Conservation (phyloP, 768 basidiomycete species). For the Hemileccinum rubropunctum region DNA sequence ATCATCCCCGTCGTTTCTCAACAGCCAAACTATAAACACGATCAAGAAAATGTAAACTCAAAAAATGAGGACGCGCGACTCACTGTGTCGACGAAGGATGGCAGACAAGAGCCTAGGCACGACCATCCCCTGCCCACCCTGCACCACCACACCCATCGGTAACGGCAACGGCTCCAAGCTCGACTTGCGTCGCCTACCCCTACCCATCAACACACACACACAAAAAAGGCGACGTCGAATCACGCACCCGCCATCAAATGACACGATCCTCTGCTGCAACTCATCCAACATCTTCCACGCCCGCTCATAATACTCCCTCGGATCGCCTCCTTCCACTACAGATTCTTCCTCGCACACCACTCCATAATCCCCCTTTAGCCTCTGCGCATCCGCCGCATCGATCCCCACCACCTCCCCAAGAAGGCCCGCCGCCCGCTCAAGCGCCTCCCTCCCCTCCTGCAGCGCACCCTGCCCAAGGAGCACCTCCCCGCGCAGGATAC, state of each 20-base stretch:
- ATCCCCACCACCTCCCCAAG: slow-evolving; percentile 48
- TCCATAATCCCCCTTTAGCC: slow-evolving; percentile 55
- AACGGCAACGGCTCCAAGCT: slow-evolving; percentile 31
- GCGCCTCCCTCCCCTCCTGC: slow-evolving; percentile 51
- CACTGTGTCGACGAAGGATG: slow-evolving; percentile 68
- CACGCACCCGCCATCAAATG: slow-evolving; percentile 51
- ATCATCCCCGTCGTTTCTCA: slow-evolving; percentile 54
- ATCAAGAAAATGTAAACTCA: background rate
- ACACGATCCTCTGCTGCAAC: slow-evolving; percentile 52
- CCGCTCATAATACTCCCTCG: slow-evolving; percentile 51
- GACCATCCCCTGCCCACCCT: slow-evolving; percentile 44
- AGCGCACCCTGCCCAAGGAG: slow-evolving; percentile 60
- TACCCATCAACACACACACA: slow-evolving; percentile 9
- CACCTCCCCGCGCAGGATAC: slow-evolving; percentile 67
- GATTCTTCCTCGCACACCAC: slow-evolving; percentile 9
- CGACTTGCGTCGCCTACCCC: slow-evolving; percentile 45
- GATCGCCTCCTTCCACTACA: slow-evolving; percentile 35
- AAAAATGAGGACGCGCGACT: slow-evolving; percentile 22
- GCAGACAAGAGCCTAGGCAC: slow-evolving; percentile 60
- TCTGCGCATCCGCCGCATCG: slow-evolving; percentile 56
- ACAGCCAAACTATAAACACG: slow-evolving; percentile 54
- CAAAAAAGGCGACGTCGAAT: background rate
- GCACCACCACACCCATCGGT: slow-evolving; percentile 15
- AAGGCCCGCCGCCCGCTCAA: slow-evolving; percentile 49
- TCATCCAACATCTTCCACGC: slow-evolving; percentile 61